phyloP scores from a whole-genome alignment of 2,329 filamentous ascomycete species.

The Colletotrichum incanum region DNA sequence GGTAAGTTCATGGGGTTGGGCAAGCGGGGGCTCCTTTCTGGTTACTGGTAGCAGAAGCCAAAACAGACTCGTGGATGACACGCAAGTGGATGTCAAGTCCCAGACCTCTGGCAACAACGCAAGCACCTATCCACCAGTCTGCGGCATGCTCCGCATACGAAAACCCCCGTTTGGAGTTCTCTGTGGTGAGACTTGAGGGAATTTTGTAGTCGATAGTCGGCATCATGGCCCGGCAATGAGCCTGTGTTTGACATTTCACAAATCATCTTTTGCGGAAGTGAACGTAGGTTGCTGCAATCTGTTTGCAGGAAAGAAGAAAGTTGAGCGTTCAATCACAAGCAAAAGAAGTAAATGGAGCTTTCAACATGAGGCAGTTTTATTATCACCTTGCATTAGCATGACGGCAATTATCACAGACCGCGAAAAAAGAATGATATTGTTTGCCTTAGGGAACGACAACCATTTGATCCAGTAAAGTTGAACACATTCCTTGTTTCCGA shows the following conservation, averaged over 20 bases:
- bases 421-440: neutral
- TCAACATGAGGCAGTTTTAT: neutral
- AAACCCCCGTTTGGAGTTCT: slow-evolving; percentile 16
- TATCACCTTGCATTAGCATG: neutral
- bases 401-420: neutral
- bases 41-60: slow-evolving; percentile 9
- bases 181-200: slow-evolving; percentile 1
- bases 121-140: neutral
- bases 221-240: slow-evolving; percentile 6
- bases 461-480: too few relatives aligned
- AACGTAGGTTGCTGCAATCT: neutral
- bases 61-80: slow-evolving; percentile 31
- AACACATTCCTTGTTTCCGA: too few relatives aligned
- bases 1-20: neutral
- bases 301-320: neutral
- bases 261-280: neutral
- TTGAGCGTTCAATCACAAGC: neutral
- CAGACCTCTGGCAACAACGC: slow-evolving; percentile 17
- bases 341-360: neutral
- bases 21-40: neutral
- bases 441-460: neutral
- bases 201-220: neutral
- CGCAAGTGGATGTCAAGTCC: slow-evolving; percentile 17
- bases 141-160: slow-evolving; percentile 17
- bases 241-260: neutral